Conservation (phyloP, 345 rosid genomes). For the Cochlearia excelsa region DNA sequence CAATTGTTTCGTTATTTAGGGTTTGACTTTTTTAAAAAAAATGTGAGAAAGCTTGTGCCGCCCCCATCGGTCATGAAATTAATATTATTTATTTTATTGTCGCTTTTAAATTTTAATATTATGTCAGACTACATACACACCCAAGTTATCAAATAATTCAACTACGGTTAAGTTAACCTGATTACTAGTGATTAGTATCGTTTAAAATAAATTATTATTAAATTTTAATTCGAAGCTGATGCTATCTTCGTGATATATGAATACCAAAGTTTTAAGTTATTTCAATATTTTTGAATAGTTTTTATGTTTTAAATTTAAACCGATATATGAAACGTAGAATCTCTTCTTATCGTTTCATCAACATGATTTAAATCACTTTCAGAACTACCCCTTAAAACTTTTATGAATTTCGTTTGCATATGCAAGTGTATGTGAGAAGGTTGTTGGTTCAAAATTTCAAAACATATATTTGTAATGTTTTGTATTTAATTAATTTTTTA, state of each 20-base stretch:
- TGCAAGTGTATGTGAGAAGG: conserved; percentile 19
- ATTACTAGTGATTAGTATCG: neutral
- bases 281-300: too few species aligned
- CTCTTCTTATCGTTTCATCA: neutral
- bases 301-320: too few species aligned
- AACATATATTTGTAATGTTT: neutral
- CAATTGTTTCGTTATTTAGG: conserved; percentile 17
- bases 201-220: neutral
- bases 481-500: neutral
- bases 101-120: neutral
- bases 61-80: conserved; percentile 27
- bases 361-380: conserved; percentile 24
- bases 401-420: conserved; percentile 18
- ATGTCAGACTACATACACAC: conserved; percentile 14
- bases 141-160: conserved; percentile 1
- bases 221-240: conserved; percentile 1
- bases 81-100: neutral
- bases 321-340: neutral
- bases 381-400: conserved; percentile 21
- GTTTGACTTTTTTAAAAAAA: conserved; percentile 18
- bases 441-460: conserved; percentile 19
- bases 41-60: conserved; percentile 24
- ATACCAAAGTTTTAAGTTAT: too few species aligned
- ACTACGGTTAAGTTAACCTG: conserved; percentile 14
- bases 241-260: neutral